These are phyloP conservation scores for Malassezia dermatis DNA, from an alignment of 1,284 basidiomycete genomes.

Conservation along the genomic window DNA sequence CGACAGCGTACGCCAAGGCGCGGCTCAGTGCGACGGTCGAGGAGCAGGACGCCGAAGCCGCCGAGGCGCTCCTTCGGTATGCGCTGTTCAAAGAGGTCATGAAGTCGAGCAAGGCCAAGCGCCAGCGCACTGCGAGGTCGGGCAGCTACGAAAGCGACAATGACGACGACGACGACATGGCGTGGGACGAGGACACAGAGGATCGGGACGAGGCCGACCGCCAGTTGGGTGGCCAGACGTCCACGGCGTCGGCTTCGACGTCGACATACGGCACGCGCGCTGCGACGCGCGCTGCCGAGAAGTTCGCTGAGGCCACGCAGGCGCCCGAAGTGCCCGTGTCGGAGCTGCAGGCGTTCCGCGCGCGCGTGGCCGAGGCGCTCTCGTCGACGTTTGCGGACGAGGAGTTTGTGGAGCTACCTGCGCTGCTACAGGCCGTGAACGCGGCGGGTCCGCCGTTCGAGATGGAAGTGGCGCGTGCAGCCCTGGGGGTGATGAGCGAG, in stretches of 20 bases:
- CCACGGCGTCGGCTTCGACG: neutral
- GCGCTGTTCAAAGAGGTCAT: constrained; percentile 96
- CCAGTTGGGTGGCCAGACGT: constrained; percentile 8
- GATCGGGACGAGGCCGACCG: constrained; percentile 21
- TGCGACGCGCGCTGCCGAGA: constrained; percentile 10
- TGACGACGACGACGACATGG: constrained; percentile 8
- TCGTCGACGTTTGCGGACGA: constrained; percentile 53
- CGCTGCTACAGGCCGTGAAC: constrained; percentile 69
- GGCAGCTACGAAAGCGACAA: constrained; percentile 19
- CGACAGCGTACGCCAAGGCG: constrained; percentile 94
- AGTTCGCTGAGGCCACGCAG: neutral
- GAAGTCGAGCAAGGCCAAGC: constrained; percentile 56
- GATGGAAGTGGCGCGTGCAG: constrained; percentile 62
- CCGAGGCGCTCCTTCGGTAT: constrained; percentile 90
- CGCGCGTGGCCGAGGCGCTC: constrained; percentile 58
- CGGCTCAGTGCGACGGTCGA: constrained; percentile 77
- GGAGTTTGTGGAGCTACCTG: constrained; percentile 58
- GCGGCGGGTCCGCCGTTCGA: constrained; percentile 64
- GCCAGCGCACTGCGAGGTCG: constrained; percentile 28
- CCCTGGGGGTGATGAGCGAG: constrained; percentile 59
- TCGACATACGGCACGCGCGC: constrained; percentile 30
- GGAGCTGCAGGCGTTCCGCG: constrained; percentile 48
- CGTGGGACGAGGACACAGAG: constrained; percentile 18
- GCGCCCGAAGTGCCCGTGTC: neutral
- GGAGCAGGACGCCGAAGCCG: constrained; percentile 73